Conservation (phyloP, 1,284 basidiomycete genomes). For the Trichosporon faecale region DNA sequence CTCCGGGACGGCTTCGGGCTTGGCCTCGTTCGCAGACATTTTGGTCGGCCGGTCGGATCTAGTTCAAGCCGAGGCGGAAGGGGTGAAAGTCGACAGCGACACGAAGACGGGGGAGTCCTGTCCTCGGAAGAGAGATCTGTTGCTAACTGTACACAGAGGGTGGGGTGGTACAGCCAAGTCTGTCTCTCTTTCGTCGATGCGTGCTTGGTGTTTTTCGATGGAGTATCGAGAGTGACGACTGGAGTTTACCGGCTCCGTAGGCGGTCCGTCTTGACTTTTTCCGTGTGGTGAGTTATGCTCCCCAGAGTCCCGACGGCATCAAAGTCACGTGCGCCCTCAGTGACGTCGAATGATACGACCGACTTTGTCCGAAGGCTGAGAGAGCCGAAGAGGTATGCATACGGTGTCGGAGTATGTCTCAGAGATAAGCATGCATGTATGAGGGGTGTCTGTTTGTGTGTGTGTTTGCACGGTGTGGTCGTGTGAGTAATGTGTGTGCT, state of each 20-base stretch:
- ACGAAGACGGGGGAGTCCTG: background rate
- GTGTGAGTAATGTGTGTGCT: background rate
- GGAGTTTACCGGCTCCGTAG: background rate
- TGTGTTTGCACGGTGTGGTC: background rate
- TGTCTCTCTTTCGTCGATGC: constrained; percentile 7
- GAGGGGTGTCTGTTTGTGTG: background rate
- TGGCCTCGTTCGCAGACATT: constrained; percentile 26
- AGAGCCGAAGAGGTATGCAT: background rate
- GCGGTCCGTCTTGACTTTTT: background rate
- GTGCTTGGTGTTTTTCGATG: background rate
- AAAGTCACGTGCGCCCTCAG: background rate
- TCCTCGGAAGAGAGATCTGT: constrained; percentile 2
- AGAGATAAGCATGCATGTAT: background rate
- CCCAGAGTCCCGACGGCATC: constrained; percentile 5
- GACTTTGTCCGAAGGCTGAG: background rate
- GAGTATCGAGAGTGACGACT: constrained; percentile 7
- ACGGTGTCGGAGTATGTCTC: background rate
- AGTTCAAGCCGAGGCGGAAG: constrained; percentile 3
- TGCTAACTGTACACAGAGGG: background rate
- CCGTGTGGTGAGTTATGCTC: constrained; percentile 4
- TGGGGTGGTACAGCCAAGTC: background rate
- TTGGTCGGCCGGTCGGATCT: background rate
- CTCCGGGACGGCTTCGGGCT: constrained; percentile 16
- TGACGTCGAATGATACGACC: background rate
- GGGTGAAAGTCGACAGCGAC: background rate